These are phyloP conservation scores for Leccinum broughii DNA, from an alignment of 768 basidiomycete genomes.

Conservation along the genomic window DNA sequence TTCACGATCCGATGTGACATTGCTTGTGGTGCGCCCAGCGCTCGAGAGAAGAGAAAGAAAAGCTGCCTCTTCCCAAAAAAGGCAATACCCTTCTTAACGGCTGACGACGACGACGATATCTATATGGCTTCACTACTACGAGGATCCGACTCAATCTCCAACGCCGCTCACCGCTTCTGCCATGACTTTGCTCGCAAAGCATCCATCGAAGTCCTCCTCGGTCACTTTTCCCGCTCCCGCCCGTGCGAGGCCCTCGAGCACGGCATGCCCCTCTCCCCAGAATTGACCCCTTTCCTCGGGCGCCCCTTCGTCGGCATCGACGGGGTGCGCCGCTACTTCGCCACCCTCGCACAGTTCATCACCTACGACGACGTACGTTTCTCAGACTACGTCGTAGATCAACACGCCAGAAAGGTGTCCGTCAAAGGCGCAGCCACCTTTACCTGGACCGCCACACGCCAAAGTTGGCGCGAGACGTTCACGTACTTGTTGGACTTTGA, in stretches of 20 bases:
- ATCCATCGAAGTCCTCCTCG: slow-evolving; percentile 43
- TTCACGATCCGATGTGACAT: not conserved
- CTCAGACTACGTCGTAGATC: slow-evolving; percentile 55
- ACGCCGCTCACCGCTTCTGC: slow-evolving; percentile 51
- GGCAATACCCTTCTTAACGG: not conserved
- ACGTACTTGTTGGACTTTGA: slow-evolving; percentile 63
- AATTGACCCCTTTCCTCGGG: slow-evolving; percentile 63
- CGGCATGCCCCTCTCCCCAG: slow-evolving; percentile 46
- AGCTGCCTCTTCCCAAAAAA: not conserved
- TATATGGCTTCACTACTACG: not conserved
- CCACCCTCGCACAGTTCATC: slow-evolving; percentile 44
- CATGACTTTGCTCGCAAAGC: slow-evolving; percentile 49
- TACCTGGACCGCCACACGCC: slow-evolving; percentile 51
- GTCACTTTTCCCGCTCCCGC: slow-evolving; percentile 50
- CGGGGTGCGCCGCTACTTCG: slow-evolving; percentile 51
- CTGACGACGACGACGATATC: slow-evolving; percentile 1
- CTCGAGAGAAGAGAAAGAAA: not conserved
- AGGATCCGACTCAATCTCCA: slow-evolving; percentile 31
- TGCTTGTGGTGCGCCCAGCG: no score
- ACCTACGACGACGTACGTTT: slow-evolving; percentile 55
- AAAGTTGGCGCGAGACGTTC: slow-evolving; percentile 65
- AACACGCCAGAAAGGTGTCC: slow-evolving; percentile 49
- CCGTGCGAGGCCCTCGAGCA: slow-evolving; percentile 52
- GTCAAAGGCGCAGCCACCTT: slow-evolving; percentile 56
- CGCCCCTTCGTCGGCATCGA: slow-evolving; percentile 44